These are phyloP conservation scores for Phyllostachys edulis DNA, from an alignment of 176 grass and related monocot species.

Conservation along the genomic window DNA sequence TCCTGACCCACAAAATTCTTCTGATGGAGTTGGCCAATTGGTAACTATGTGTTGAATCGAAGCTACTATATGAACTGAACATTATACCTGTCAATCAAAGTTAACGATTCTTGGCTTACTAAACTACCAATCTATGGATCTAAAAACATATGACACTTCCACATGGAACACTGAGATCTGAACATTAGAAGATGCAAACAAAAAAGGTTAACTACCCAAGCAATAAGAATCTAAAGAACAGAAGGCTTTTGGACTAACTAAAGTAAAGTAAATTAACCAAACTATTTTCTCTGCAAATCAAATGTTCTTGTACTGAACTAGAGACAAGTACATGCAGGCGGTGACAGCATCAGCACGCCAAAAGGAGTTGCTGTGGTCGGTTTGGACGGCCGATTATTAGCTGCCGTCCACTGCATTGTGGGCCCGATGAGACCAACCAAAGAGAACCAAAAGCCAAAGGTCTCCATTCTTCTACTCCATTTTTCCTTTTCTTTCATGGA, in stretches of 20 bases:
- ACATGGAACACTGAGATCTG: neutral
- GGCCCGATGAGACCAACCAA: conserved; percentile 19
- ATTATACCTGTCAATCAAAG: neutral
- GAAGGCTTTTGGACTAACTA: neutral
- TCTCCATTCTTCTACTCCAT: neutral
- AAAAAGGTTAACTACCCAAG: neutral
- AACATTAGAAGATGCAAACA: neutral
- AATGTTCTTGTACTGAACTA: neutral
- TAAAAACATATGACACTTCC: neutral
- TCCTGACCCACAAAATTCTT: neutral
- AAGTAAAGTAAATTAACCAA: neutral
- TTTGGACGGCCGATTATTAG: conserved; percentile 41
- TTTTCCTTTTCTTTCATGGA: neutral
- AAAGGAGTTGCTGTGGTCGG: conserved; percentile 33
- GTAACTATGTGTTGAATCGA: neutral
- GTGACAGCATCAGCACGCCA: conserved; percentile 20
- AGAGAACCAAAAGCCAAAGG: conserved; percentile 8
- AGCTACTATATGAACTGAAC: neutral
- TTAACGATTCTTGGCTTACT: neutral
- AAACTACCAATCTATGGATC: neutral
- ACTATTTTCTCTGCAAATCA: neutral
- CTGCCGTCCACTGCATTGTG: conserved; percentile 41
- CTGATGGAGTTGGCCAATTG: neutral
- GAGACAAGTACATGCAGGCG: neutral
- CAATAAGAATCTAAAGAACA: conserved; percentile 9